phyloP scores from a whole-genome alignment of 2,329 filamentous ascomycete genomes.

The Neofusicoccum parvum region DNA sequence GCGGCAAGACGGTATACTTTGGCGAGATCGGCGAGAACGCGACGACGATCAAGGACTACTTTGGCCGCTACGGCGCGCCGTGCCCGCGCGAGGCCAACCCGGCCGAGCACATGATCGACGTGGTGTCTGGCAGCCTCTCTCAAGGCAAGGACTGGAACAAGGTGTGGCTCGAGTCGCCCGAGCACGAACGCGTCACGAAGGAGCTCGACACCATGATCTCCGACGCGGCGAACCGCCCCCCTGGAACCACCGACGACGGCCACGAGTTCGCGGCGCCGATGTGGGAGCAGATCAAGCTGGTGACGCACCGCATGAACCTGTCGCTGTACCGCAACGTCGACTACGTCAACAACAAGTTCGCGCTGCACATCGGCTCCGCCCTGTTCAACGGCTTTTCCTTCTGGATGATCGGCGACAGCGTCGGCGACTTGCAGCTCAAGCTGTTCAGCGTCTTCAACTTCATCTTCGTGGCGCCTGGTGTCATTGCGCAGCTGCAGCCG shows the following conservation, averaged over 20 bases:
- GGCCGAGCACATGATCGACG: conserved; percentile 79
- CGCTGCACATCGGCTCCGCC: conserved; percentile 45
- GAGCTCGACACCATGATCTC: conserved; percentile 42
- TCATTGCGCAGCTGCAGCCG: conserved; percentile 44
- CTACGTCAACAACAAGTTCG: conserved; percentile 65
- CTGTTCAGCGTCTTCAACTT: conserved; percentile 43
- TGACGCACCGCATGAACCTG: conserved; percentile 49
- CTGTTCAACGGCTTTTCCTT: conserved; percentile 22
- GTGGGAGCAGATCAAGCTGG: conserved; percentile 34
- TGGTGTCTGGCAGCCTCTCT: conserved; percentile 40
- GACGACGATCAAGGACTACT: conserved; percentile 60
- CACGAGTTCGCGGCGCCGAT: conserved; percentile 40
- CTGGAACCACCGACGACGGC: conserved; percentile 42
- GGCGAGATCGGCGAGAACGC: conserved; percentile 77
- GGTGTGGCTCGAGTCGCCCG: conserved; percentile 40
- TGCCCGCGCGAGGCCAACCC: conserved; percentile 53
- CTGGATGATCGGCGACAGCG: conserved; percentile 22
- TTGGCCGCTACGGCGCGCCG: conserved; percentile 54
- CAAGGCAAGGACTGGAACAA: conserved; percentile 39
- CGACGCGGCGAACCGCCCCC: conserved; percentile 40
- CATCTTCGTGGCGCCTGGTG: conserved; percentile 28
- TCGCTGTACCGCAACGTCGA: conserved; percentile 64
- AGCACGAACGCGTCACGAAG: conserved; percentile 34
- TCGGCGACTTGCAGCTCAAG: conserved; percentile 22
- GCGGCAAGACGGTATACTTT: conserved; percentile 81